Base-by-base conservation (phyloP, 1,139 yeast species). In the Ogataea hybrid region DNA sequence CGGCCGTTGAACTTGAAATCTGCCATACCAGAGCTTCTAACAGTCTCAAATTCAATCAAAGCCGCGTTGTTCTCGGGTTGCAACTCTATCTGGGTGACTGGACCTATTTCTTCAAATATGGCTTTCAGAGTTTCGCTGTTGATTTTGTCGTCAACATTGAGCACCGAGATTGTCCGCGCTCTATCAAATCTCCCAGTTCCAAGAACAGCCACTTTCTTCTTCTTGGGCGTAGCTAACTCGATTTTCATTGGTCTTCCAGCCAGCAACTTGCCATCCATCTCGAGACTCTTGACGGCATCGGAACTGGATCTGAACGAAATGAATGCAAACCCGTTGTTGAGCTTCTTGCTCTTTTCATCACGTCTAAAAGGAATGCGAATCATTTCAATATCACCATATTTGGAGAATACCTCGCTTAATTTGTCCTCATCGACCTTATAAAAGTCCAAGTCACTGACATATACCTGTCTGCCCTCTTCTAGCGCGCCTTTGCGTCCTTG, bases 241-340 rank as follows among this genome's bases (percentile, higher is more conserved):
- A 80, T 79, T 18, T 64, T 65, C 6, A 82, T 63, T 2, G 55
- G 57, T 33, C 81, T 60, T 1, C 70, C 77, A 33, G 66, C 66
- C 6, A 80, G 40, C 1, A 53, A 52, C 0, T 58, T 48, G 2
- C 68, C 68, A 47, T 76, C 66, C 35, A 68, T 44, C 14, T 76
- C 44, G 0, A 84, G 75, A 8, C 63, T 62, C 0, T 58, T 52
- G 0, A 78, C 77, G 2, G 71, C 70, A 1, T 62, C 65, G 14
- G 44, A 39, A 8, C 60, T 54, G 0, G 64, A 57, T 10, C 53
- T 46, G 51, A 75, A 81, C 0, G 73, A 63, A 0, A 82, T 61
- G 50, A 82, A 80, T 0, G 82, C 89, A 56, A 70, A 75, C 0
- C 85, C 85, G 36, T 75, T 75, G 5, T 70, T 67, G 28, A 58